Evolutionary conservation across 1,284 basidiomycete species (phyloP).

Genomic region (Athelia sp.): DNA sequence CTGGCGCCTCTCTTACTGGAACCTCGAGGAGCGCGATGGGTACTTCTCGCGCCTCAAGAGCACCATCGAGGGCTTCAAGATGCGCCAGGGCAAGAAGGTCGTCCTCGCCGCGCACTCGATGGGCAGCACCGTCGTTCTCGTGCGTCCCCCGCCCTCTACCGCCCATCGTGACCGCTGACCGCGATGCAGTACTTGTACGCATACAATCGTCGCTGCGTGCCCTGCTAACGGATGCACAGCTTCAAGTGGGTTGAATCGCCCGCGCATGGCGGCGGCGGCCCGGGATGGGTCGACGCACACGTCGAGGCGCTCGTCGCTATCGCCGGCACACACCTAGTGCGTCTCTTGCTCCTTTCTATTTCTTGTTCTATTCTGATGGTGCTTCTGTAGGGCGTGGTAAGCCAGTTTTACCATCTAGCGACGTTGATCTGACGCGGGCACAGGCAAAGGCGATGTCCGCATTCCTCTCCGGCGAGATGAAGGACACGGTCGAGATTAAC

Average conservation of each 20-base stretch:
- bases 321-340: constrained; percentile 83
- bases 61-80: constrained; percentile 80
- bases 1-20: constrained; percentile 89
- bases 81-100: constrained; percentile 73
- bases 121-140: constrained; percentile 63
- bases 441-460: constrained; percentile 95
- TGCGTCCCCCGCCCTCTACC: background rate
- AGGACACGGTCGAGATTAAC: constrained; percentile 91
- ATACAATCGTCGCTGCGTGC: background rate
- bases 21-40: constrained; percentile 87
- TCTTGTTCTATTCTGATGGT: constrained; percentile 1
- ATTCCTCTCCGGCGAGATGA: constrained; percentile 92
- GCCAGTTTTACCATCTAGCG: constrained; percentile 18
- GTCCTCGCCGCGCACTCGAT: constrained; percentile 89
- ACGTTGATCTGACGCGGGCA: constrained; percentile 1
- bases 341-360: constrained; percentile 15
- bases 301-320: constrained; percentile 81
- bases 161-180: constrained; percentile 4
- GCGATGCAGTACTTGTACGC: constrained; percentile 59
- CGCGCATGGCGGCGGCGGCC: constrained; percentile 79
- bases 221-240: constrained; percentile 35
- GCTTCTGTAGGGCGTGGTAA: constrained; percentile 58
- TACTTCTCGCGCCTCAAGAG: constrained; percentile 89
- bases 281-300: constrained; percentile 90
- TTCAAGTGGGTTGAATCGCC: constrained; percentile 97